Percentiles rank a stretch among this genome's conserved stretches.
Evolutionary conservation across 2,329 filamentous ascomycete genomes (phyloP).

Genomic region (Aspergillus luchuensis): DNA sequence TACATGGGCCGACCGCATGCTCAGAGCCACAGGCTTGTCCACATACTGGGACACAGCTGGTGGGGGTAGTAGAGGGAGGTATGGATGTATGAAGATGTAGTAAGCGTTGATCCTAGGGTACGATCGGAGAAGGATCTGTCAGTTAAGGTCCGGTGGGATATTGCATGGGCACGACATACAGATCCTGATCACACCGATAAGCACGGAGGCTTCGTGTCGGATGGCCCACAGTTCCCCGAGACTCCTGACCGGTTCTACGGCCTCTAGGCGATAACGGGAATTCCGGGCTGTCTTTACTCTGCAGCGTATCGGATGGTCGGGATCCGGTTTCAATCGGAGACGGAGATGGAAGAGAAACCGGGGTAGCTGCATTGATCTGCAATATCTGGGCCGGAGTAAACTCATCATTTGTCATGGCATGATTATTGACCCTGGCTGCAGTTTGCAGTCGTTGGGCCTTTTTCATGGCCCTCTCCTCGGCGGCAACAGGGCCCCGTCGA

Average conservation of each 20-base stretch:
- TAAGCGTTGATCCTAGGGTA: slow-evolving; percentile 27
- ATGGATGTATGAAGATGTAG: slow-evolving; percentile 31
- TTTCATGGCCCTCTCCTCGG: slow-evolving; percentile 1
- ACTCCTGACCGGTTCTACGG: neutral
- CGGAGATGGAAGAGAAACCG: neutral
- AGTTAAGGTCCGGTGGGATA: neutral
- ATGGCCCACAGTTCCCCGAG: neutral
- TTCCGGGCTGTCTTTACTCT: neutral
- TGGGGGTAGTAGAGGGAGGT: slow-evolving; percentile 26
- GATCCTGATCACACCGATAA: slow-evolving; percentile 7
- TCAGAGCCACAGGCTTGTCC: slow-evolving; percentile 8
- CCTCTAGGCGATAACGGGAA: neutral
- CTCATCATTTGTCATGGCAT: neutral
- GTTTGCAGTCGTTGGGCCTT: slow-evolving; percentile 1
- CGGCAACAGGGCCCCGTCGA: slow-evolving; percentile 6
- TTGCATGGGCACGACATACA: slow-evolving; percentile 6
- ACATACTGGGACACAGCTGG: slow-evolving; percentile 10
- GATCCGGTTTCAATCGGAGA: neutral
- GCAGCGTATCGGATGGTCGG: neutral
- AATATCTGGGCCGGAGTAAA: neutral
- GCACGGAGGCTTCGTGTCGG: neutral
- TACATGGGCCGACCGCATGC: neutral
- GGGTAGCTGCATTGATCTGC: neutral
- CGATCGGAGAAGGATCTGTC: neutral
- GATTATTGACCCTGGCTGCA: neutral